phyloP scores from a whole-genome alignment of 1,139 yeast genomes.

The Blastobotrys illinoisensis region DNA sequence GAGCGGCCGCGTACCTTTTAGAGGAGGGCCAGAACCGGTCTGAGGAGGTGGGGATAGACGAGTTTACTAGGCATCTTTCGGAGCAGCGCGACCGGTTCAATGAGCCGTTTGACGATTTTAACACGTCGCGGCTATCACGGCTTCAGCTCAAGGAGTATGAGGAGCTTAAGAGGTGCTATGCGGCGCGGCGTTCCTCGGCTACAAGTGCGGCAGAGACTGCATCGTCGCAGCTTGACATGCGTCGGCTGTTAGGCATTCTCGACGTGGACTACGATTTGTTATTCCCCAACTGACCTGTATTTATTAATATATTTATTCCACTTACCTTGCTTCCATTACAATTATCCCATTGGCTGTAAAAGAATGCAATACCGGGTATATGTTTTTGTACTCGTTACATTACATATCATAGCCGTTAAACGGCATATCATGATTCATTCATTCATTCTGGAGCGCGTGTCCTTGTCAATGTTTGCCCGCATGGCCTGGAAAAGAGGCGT shows the following conservation, averaged over 20 bases:
- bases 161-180: slow-evolving; percentile 21
- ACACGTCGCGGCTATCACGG: slow-evolving; percentile 32
- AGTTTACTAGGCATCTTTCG: slow-evolving; percentile 36
- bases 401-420: too few species aligned
- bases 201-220: not conserved
- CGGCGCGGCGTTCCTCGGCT: not conserved
- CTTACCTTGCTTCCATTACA: not conserved
- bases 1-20: slow-evolving; percentile 39
- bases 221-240: slow-evolving; percentile 35
- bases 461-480: not conserved
- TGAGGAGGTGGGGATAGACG: slow-evolving; percentile 43
- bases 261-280: slow-evolving; percentile 39
- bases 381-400: too few species aligned
- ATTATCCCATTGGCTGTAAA: not conserved
- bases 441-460: not conserved
- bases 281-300: slow-evolving; percentile 25
- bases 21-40: slow-evolving; percentile 40
- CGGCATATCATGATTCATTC: too few species aligned
- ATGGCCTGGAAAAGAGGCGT: not conserved
- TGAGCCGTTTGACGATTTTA: slow-evolving; percentile 26
- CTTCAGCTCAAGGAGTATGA: slow-evolving; percentile 27
- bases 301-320: not conserved
- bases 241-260: slow-evolving; percentile 38
- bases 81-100: slow-evolving; percentile 14
- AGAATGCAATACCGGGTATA: too few species aligned